phyloP scores from a whole-genome alignment of 306 rosid genomes.

The Corylus avellana region DNA sequence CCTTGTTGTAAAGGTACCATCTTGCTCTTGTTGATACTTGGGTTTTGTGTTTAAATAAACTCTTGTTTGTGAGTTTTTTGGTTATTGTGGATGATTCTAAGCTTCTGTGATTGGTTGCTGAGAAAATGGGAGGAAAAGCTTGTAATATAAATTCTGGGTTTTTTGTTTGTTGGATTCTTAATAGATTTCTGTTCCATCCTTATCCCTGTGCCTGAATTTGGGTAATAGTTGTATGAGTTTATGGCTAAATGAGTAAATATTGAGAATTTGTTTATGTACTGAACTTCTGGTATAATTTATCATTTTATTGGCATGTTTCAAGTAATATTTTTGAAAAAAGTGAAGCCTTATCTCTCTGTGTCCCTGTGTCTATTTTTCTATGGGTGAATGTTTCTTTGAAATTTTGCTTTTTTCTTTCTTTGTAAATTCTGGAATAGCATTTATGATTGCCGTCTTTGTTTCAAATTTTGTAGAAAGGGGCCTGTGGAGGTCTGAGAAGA shows the following conservation, averaged over 20 bases:
- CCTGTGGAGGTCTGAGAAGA: conserved; percentile 18
- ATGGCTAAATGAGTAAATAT: conserved; percentile 3
- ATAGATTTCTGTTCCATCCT: conserved; percentile 38
- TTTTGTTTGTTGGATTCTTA: conserved; percentile 26
- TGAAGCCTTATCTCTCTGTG: background rate
- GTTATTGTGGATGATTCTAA: background rate
- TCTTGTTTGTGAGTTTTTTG: background rate
- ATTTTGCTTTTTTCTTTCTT: conserved; percentile 22
- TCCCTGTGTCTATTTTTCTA: conserved; percentile 10
- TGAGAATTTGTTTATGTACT: conserved; percentile 17
- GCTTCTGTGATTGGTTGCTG: background rate
- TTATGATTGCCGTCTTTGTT: conserved; percentile 14
- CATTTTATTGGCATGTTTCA: background rate
- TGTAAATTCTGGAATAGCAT: conserved; percentile 25
- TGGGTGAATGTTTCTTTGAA: conserved; percentile 23
- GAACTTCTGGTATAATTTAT: conserved; percentile 20
- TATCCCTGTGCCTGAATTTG: conserved; percentile 18
- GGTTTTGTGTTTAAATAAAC: background rate
- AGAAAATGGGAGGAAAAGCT: background rate
- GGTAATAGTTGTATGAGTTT: conserved; percentile 20
- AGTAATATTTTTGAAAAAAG: background rate
- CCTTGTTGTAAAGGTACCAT: background rate
- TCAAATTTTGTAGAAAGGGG: conserved; percentile 21
- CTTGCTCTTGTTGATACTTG: background rate
- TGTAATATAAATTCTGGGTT: background rate